phyloP scores from a whole-genome alignment of 2,329 filamentous ascomycete species.

The Colletotrichum sp. region DNA sequence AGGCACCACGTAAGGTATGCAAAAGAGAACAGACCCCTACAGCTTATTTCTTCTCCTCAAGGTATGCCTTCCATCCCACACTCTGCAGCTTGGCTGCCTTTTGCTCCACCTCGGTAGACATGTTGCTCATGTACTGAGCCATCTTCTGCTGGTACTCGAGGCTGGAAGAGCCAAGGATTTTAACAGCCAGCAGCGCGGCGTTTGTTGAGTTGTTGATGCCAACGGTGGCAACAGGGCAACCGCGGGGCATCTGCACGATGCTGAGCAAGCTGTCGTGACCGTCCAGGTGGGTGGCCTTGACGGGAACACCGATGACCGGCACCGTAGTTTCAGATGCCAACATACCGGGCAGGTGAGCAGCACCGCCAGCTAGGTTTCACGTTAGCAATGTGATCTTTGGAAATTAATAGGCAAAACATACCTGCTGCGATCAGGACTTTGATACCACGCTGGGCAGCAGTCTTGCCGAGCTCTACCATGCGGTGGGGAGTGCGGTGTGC shows the following conservation, averaged over 20 bases:
- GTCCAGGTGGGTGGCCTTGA: conserved; percentile 76
- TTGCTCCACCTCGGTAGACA: conserved; percentile 66
- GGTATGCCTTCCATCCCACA: conserved; percentile 61
- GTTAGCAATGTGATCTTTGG: not conserved
- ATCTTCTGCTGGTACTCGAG: conserved; percentile 61
- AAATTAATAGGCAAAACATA: not conserved
- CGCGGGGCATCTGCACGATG: conserved; percentile 81
- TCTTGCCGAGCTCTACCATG: conserved; percentile 71
- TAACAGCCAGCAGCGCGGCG: conserved; percentile 73
- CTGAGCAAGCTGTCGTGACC: conserved; percentile 74
- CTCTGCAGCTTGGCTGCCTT: conserved; percentile 66
- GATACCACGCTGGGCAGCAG: conserved; percentile 69
- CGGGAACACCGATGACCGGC: conserved; percentile 79
- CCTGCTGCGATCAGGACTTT: conserved; percentile 75
- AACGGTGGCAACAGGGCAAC: conserved; percentile 76
- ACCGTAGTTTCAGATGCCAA: conserved; percentile 72
- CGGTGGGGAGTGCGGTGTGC: conserved; percentile 76
- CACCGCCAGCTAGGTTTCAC: conserved; percentile 64
- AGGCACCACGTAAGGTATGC: not conserved
- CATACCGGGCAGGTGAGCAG: conserved; percentile 79
- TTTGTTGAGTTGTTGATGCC: conserved; percentile 84
- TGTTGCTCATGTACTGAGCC: conserved; percentile 65
- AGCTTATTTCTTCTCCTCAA: conserved; percentile 39
- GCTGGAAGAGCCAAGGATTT: conserved; percentile 68
- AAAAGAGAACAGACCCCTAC: not conserved